Conservation (phyloP, 164 flowering plant genomes). For the Liquidambar formosana region DNA sequence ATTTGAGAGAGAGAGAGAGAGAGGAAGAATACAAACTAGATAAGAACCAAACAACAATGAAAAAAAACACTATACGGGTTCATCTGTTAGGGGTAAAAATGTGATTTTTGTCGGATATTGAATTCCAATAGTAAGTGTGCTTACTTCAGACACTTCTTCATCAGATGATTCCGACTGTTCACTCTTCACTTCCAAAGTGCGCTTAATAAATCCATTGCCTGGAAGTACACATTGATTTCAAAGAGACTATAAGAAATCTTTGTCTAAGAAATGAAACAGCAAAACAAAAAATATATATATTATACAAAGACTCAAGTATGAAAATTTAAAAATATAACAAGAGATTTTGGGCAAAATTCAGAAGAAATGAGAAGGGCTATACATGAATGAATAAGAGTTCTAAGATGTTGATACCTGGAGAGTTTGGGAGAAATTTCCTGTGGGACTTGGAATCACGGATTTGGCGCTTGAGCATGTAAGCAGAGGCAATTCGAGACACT, state of each 20-base stretch:
- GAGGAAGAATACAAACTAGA: not conserved
- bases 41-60: not conserved
- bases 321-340: not conserved
- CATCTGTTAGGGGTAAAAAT: not conserved
- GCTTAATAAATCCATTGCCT: constrained; percentile 27
- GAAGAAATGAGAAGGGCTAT: too few species aligned
- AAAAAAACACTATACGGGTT: not conserved
- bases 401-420: constrained; percentile 31
- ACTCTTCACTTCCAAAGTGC: constrained; percentile 19
- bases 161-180: constrained; percentile 44
- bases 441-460: constrained; percentile 7
- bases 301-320: not conserved
- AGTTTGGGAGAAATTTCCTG: constrained; percentile 7
- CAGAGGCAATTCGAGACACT: constrained; percentile 27
- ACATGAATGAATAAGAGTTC: too few species aligned
- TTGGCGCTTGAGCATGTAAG: constrained; percentile 26
- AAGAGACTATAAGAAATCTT: not conserved
- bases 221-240: not conserved
- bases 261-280: not conserved
- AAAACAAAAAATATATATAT: not conserved
- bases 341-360: too few species aligned
- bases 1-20: too few species aligned
- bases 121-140: constrained; percentile 3
- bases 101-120: not conserved
- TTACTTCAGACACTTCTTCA: constrained; percentile 60